Conservation (phyloP, 768 basidiomycete genomes). For the Boletellus ananiceps region DNA sequence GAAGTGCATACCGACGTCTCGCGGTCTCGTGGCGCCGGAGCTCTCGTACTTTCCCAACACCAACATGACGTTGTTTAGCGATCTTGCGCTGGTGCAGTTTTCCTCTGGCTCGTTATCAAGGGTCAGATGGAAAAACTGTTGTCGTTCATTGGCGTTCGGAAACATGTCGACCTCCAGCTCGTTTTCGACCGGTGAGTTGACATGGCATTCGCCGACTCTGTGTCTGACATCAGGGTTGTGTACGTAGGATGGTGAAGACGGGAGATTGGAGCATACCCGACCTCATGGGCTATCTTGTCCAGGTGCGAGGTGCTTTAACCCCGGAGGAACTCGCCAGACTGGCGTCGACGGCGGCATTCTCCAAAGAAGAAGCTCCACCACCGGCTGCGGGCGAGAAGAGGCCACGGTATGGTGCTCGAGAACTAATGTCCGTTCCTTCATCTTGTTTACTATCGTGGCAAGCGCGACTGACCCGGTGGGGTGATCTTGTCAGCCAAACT, state of each 20-base stretch:
- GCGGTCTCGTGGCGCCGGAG: constrained; percentile 65
- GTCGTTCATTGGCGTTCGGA: constrained; percentile 74
- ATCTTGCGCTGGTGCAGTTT: constrained; percentile 74
- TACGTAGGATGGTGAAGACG: constrained; percentile 74
- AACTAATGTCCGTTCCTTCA: constrained; percentile 63
- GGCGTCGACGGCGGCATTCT: constrained; percentile 69
- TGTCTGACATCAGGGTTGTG: background rate
- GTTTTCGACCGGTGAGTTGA: constrained; percentile 75
- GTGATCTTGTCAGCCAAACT: constrained; percentile 60
- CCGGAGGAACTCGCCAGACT: constrained; percentile 54
- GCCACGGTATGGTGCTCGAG: constrained; percentile 55
- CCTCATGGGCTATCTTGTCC: constrained; percentile 82
- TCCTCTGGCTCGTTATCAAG: constrained; percentile 62
- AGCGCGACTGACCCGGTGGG: background rate
- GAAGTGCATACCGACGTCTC: constrained; percentile 46
- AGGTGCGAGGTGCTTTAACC: constrained; percentile 62
- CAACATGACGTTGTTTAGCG: constrained; percentile 70
- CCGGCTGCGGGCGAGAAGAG: constrained; percentile 32
- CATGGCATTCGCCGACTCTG: background rate
- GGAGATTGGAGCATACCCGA: constrained; percentile 88
- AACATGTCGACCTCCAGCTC: constrained; percentile 88
- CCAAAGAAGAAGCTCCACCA: constrained; percentile 41
- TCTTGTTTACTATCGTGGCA: background rate
- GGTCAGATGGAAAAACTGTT: constrained; percentile 69
- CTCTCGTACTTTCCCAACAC: constrained; percentile 84